Base-by-base conservation (phyloP, 1,284 basidiomycete species). In the Entoloma clypeatum region DNA sequence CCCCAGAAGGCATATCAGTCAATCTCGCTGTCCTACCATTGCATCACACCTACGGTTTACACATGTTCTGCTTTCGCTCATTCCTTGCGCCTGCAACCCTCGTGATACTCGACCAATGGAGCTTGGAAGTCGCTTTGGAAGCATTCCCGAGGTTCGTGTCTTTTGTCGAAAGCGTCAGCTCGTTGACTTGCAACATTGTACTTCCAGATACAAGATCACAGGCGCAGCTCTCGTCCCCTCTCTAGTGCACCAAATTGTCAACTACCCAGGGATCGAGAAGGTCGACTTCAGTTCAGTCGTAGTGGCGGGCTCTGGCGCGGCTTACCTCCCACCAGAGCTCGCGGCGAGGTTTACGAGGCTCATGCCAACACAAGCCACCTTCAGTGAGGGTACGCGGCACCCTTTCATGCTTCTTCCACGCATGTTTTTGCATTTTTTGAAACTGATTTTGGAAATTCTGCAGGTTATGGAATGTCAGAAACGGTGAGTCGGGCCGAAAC, bases 381-480 rank as follows among this genome's bases (percentile, higher is more conserved):
- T 78, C n/a, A 27, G 43, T 0, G 74, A 78, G 67, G 81, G 81
- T 81, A 36, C 3, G 56, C 56, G 28, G 2, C 30, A 27, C 13
- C 30, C 16, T 19, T 44, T 23, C 7, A 19, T 50, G 34, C n/a
- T n/a, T n/a, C n/a, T n/a, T n/a, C n/a, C n/a, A n/a, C n/a, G n/a
- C n/a, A 47, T 31, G 7, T 10, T 4, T 22, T 34, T n/a, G 18
- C 33, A 11, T 23, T 7, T 21, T 16, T 22, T 23, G 26, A 9
- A 8, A 23, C 2, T 29, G 34, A 21, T 11, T 23, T 27, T 31
- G 2, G 7, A 11, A 22, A 1, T n/a, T n/a, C n/a, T 7, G 14
- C 48, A 81, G 84, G 84, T 0, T 89, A 83, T 52, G 86, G 86
- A 10, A 77, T 88, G 70, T 85, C 84, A 0, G 86, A 89, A 74